Conservation (phyloP, 352 stramenopile species). For the Pythium coloratum region DNA sequence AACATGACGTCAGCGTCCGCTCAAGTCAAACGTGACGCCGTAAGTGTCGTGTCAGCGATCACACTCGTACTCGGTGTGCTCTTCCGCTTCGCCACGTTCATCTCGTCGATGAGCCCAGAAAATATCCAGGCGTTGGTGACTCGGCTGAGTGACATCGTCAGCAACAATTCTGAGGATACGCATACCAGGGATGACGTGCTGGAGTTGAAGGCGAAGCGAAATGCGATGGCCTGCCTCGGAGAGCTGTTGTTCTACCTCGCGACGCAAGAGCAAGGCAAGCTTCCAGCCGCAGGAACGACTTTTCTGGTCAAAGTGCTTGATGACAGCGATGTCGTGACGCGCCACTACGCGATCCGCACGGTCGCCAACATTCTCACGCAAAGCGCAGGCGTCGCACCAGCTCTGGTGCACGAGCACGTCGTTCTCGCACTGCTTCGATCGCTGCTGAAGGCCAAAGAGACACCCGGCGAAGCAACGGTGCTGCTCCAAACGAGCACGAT, state of each 20-base stretch:
- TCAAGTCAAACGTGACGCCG: not conserved
- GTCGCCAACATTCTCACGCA: slow-evolving; percentile 71
- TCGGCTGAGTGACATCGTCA: slow-evolving; percentile 16
- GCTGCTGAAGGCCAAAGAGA: not conserved
- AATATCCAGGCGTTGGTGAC: slow-evolving; percentile 50
- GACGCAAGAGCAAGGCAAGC: slow-evolving; percentile 48
- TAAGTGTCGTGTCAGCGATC: slow-evolving; percentile 31
- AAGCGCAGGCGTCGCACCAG: slow-evolving; percentile 29
- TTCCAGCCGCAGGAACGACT: slow-evolving; percentile 34
- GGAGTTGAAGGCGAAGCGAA: not conserved
- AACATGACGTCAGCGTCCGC: not conserved
- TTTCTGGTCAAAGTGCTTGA: slow-evolving; percentile 43
- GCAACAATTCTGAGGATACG: not conserved
- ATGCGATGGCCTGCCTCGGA: slow-evolving; percentile 54
- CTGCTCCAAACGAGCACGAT: slow-evolving; percentile 42
- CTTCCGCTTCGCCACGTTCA: slow-evolving; percentile 73
- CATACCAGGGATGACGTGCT: not conserved
- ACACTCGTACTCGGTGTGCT: slow-evolving; percentile 65
- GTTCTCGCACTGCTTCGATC: slow-evolving; percentile 19
- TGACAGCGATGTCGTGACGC: slow-evolving; percentile 36
- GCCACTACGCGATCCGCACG: slow-evolving; percentile 60
- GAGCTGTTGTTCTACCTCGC: slow-evolving; percentile 78
- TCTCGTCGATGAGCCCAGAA: slow-evolving; percentile 56
- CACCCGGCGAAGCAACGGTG: not conserved
- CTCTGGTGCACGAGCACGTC: slow-evolving; percentile 47